Evolutionary conservation across 768 basidiomycete species (phyloP), one percentile per base, ranked within the genome.

Genomic region (Collybia nuda): DNA sequence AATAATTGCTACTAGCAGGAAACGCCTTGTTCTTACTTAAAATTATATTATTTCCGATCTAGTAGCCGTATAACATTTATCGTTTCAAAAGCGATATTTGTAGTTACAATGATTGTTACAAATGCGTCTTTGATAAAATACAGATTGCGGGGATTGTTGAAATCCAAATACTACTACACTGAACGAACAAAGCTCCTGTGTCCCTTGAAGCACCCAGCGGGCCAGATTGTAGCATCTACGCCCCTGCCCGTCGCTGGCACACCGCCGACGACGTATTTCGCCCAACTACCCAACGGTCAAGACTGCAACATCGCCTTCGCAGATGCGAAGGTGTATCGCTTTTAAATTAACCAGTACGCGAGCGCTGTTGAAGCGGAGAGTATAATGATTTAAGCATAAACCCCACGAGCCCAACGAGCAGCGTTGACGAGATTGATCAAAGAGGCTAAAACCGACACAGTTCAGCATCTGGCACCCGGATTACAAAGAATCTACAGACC

Each of bases 281-380:
- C 58, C 56, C 77, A 78, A 78, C 76, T 72, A 80, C 74, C 74
- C 74, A 74, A 73, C 69, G 72, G 76, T 81, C 75, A 78, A 74
- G 62, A 71, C 68, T 62, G 70, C 65, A 62, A 63, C 60, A 47
- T 50, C 52, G 59, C 59, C 53, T 53, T 51, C 51, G 35, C 26
- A 39, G 53, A 32, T 32, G 32, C 32, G 54, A 54, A 56, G 51
- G 58, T 51, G 55, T 48, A 51, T 39, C 55, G 52, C 59, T 63
- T 62, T 68, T 80, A 79, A 80, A 68, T 80, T 80, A 80, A 81
- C 83, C 79, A 72, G 70, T 75, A 77, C 75, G 73, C 76, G 81
- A 82, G 78, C 84, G 90, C 90, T 92, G 90, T 92, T 93, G 90
- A 92, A 93, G 90, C 90, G 86, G 77, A 73, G 55, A 71, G 56